Percentiles rank a stretch among this genome's conserved stretches.
Conservation (phyloP, 2,329 filamentous ascomycete genomes). For the Alternaria triticimaculans region DNA sequence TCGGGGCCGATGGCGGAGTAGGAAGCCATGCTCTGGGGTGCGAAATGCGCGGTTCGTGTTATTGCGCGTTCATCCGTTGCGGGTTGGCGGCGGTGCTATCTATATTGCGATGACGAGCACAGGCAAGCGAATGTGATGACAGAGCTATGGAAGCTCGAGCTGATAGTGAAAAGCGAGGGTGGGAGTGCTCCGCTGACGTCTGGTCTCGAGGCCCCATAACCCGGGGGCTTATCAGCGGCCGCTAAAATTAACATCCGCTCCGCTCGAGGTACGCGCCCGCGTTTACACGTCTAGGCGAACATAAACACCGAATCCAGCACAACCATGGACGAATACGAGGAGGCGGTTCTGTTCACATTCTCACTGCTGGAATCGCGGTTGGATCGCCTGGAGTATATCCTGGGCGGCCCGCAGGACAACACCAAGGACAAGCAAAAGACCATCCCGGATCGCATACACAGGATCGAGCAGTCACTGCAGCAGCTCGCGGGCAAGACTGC, state of each 20-base stretch:
- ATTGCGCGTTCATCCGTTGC: conserved; percentile 38
- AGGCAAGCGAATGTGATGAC: background rate
- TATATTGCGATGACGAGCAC: background rate
- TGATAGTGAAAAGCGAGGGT: conserved; percentile 7
- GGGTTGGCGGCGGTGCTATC: background rate
- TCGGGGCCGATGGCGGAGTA: conserved; percentile 55
- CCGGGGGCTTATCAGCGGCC: conserved; percentile 13
- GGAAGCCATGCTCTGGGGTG: conserved; percentile 51
- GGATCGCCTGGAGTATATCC: conserved; percentile 52
- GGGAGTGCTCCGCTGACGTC: conserved; percentile 16
- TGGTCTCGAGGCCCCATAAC: conserved; percentile 4
- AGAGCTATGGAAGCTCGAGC: background rate
- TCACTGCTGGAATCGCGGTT: conserved; percentile 55
- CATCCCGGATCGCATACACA: conserved; percentile 45
- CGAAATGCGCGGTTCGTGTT: conserved; percentile 17
- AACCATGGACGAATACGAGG: conserved; percentile 49
- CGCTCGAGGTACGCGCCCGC: conserved; percentile 23
- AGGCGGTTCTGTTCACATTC: conserved; percentile 51
- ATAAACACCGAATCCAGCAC: conserved; percentile 12
- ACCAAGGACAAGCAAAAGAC: conserved; percentile 33
- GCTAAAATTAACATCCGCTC: conserved; percentile 20
- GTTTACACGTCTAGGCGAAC: conserved; percentile 12
- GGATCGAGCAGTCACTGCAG: conserved; percentile 47
- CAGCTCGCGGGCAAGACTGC: conserved; percentile 50
- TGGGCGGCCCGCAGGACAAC: conserved; percentile 43